These are phyloP conservation scores for Ustilago hordei DNA, from an alignment of 1,284 basidiomycete species.

Conservation along the genomic window DNA sequence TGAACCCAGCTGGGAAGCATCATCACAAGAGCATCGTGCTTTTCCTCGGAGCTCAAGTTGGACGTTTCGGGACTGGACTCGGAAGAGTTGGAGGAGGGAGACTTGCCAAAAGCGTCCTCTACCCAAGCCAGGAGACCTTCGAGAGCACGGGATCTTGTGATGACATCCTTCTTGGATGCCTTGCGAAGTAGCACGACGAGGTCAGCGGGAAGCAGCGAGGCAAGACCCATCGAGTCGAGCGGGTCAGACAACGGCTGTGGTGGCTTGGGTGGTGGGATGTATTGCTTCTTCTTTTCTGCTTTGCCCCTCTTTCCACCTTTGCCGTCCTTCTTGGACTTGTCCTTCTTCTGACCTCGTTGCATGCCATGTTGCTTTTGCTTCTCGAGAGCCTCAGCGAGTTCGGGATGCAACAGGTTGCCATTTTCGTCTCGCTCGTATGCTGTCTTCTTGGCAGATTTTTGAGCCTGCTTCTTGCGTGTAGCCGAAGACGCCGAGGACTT, in stretches of 20 bases:
- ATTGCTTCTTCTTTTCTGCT: slow-evolving; percentile 64
- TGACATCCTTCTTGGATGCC: slow-evolving; percentile 89
- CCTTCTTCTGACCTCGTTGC: slow-evolving; percentile 62
- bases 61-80: slow-evolving; percentile 48
- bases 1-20: slow-evolving; percentile 93
- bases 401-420: slow-evolving; percentile 37
- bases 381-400: slow-evolving; percentile 32
- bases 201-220: slow-evolving; percentile 74
- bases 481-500: slow-evolving; percentile 68
- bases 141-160: slow-evolving; percentile 86
- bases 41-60: slow-evolving; percentile 41
- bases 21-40: slow-evolving; percentile 73
- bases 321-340: slow-evolving; percentile 58
- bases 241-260: slow-evolving; percentile 87
- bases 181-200: slow-evolving; percentile 84
- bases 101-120: slow-evolving; percentile 71
- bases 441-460: slow-evolving; percentile 58
- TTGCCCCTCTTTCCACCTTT: slow-evolving; percentile 55
- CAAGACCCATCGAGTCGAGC: slow-evolving; percentile 86
- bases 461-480: slow-evolving; percentile 68
- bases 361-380: slow-evolving; percentile 34
- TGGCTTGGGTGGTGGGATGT: slow-evolving; percentile 72
- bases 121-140: slow-evolving; percentile 86
- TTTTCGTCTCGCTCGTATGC: slow-evolving; percentile 53
- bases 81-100: slow-evolving; percentile 65